Evolutionary conservation across 1,139 yeast species (phyloP).

Genomic region (Taphrina wiesneri): DNA sequence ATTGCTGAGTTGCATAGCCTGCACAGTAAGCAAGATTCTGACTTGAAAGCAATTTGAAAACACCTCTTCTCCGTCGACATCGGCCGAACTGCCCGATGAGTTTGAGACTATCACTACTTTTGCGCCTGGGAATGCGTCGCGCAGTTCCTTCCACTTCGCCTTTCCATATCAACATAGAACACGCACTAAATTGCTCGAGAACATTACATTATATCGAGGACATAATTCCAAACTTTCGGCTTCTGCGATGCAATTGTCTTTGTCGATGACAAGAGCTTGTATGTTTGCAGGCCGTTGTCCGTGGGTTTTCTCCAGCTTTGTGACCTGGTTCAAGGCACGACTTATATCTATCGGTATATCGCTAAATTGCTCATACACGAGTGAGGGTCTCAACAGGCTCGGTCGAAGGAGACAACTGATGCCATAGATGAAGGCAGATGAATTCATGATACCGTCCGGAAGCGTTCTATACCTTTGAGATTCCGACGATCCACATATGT

Average conservation of each 20-base stretch:
- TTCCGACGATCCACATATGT: too few relatives aligned
- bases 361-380: slow-evolving; percentile 7
- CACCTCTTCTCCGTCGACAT: slow-evolving; percentile 56
- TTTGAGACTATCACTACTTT: slow-evolving; percentile 79
- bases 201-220: slow-evolving; percentile 59
- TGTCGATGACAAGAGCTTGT: slow-evolving; percentile 83
- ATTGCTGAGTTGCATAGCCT: slow-evolving; percentile 65
- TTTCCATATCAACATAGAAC: not conserved
- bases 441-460: slow-evolving; percentile 52
- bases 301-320: not conserved
- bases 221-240: slow-evolving; percentile 80
- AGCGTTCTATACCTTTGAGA: too few relatives aligned
- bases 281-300: slow-evolving; percentile 46
- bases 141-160: slow-evolving; percentile 59
- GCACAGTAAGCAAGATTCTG: slow-evolving; percentile 42
- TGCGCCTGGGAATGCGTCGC: slow-evolving; percentile 62
- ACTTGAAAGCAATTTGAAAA: not conserved
- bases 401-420: slow-evolving; percentile 9
- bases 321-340: slow-evolving; percentile 1
- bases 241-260: slow-evolving; percentile 91
- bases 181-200: not conserved
- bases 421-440: slow-evolving; percentile 51
- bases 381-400: slow-evolving; percentile 10
- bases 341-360: slow-evolving; percentile 8
- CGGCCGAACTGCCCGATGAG: slow-evolving; percentile 78